Evolutionary conservation across 306 rosid species (phyloP).

Genomic region (Vigna unguiculata): DNA sequence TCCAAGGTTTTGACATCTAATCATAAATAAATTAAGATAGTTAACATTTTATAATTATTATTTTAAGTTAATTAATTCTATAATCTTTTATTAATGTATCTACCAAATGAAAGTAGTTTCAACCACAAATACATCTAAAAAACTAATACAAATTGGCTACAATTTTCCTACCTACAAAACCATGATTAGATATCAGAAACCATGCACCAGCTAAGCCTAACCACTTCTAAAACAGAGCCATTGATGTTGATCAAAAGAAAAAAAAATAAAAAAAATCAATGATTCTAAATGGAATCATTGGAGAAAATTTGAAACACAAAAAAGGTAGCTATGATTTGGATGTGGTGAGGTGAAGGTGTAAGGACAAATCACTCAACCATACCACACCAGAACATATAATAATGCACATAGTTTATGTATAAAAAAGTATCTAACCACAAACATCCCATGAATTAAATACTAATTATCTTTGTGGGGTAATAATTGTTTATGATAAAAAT

Average conservation of each 20-base stretch:
- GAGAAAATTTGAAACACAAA: neutral
- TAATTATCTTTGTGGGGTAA: conserved; percentile 10
- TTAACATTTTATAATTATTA: too few relatives aligned
- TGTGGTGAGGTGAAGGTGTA: neutral
- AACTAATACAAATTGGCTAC: neutral
- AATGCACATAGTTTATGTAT: neutral
- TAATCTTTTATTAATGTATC: too few relatives aligned
- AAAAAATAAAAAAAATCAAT: neutral
- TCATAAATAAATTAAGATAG: too few relatives aligned
- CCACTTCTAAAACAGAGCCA: neutral
- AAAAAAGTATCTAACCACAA: neutral
- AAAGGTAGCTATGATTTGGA: conserved; percentile 28
- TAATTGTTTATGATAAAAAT: conserved; percentile 19
- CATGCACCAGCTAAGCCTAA: neutral
- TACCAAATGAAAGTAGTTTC: too few relatives aligned
- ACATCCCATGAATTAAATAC: conserved; percentile 22
- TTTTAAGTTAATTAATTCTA: too few relatives aligned
- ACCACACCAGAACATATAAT: neutral
- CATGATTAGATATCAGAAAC: neutral
- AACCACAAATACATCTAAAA: neutral
- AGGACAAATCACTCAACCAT: neutral
- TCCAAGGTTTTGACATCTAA: too few relatives aligned
- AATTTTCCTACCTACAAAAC: neutral
- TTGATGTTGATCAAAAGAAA: neutral
- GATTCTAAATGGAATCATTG: conserved; percentile 8